Evolutionary conservation across 495 filamentous ascomycete species (phyloP).

Genomic region (Penicillium dipodomyicola): DNA sequence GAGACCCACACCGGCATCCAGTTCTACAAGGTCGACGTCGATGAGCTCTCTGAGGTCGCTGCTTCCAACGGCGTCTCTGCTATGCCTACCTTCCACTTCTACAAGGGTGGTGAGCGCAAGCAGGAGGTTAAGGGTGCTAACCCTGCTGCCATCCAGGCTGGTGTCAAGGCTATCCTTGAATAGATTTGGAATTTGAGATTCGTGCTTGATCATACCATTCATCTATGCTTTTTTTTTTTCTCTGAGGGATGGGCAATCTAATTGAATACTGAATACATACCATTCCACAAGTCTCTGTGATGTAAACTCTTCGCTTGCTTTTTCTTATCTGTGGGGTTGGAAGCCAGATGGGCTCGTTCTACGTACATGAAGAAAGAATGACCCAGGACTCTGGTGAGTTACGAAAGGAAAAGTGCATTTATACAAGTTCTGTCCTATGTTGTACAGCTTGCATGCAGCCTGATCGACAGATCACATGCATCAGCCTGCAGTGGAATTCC

Average conservation of each 20-base stretch:
- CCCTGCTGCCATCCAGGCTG: conserved; percentile 57
- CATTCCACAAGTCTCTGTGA: background rate
- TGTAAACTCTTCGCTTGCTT: background rate
- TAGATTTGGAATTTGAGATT: conserved; percentile 13
- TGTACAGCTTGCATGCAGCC: conserved; percentile 3
- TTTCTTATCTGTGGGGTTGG: too few relatives aligned
- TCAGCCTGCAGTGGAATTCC: conserved; percentile 4
- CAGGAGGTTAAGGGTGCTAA: conserved; percentile 81
- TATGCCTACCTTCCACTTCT: conserved; percentile 92
- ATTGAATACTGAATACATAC: conserved; percentile 7
- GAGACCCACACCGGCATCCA: conserved; percentile 52
- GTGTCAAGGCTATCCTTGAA: conserved; percentile 38
- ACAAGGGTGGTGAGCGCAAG: conserved; percentile 70
- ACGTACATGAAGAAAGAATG: background rate
- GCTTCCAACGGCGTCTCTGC: conserved; percentile 81
- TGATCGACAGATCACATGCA: background rate
- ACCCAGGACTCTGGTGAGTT: background rate
- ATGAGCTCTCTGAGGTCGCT: conserved; percentile 72
- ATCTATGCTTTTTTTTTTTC: conserved; percentile 8
- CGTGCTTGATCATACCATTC: background rate
- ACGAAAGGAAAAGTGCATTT: background rate
- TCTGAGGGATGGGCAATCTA: background rate
- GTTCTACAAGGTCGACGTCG: conserved; percentile 94
- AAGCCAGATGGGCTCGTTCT: too few relatives aligned
- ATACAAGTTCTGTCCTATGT: background rate